phyloP scores from a whole-genome alignment of 1,139 yeast species.

The Meyerozyma smithsonii region DNA sequence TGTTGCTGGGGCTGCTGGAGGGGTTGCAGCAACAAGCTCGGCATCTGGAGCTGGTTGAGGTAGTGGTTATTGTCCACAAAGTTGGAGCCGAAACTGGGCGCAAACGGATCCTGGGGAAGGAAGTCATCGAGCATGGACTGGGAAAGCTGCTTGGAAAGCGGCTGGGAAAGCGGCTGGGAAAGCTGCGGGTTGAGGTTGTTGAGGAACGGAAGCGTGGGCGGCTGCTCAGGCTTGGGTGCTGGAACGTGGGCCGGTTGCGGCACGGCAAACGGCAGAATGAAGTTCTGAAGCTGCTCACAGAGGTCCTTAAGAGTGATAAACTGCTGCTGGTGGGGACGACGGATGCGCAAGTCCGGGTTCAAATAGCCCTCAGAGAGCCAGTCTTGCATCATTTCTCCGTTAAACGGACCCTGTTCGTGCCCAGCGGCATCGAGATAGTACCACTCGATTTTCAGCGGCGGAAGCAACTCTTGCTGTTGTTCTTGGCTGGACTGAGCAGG shows the following conservation, averaged over 20 bases:
- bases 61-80: constrained; percentile 4
- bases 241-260: constrained; percentile 35
- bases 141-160: constrained; percentile 5
- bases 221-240: constrained; percentile 4
- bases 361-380: constrained; percentile 70
- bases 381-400: constrained; percentile 69
- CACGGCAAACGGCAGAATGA: constrained; percentile 54
- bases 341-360: constrained; percentile 48
- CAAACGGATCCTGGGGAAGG: constrained; percentile 2
- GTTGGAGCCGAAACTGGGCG: neutral
- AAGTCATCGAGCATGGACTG: constrained; percentile 3
- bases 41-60: constrained; percentile 12
- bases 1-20: constrained; percentile 19
- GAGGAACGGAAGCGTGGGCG: constrained; percentile 8
- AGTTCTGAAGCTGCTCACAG: constrained; percentile 44
- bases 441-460: constrained; percentile 57
- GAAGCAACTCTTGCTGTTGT: constrained; percentile 7
- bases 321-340: constrained; percentile 45
- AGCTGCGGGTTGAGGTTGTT: constrained; percentile 23
- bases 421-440: constrained; percentile 67
- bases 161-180: constrained; percentile 13
- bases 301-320: constrained; percentile 43
- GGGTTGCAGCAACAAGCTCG: constrained; percentile 8
- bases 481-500: constrained; percentile 9
- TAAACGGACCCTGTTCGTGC: constrained; percentile 76